Base-by-base conservation (phyloP, 2,329 filamentous ascomycete genomes). In the Aspergillus novoparasiticus region DNA sequence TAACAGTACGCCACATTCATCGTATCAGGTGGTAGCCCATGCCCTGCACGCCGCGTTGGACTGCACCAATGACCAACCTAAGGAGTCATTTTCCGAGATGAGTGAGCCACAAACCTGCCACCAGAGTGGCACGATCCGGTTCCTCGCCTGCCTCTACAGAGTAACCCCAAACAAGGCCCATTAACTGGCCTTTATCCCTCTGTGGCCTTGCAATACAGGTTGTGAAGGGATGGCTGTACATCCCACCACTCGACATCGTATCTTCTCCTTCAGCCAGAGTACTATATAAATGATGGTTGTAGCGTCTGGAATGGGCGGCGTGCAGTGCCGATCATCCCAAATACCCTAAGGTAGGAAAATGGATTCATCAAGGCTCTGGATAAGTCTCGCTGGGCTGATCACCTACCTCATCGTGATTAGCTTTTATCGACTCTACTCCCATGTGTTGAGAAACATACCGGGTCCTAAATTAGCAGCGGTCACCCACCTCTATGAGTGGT, bases 391-490 rank as follows among this genome's bases (percentile, higher is more conserved):
- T 14, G 16, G 41, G 14, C 21, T 57, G 26, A 12, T 46, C 4
- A 41, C 6, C 21, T 58, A 58, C 28, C 26, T 53, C 8, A 21
- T 57, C 16, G 14, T 41, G 6, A 39, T 19, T 23, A 30, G 34
- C n/a, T 14, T 71, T 16, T 71, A 75, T 56, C 69, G 70, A 11
- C 66, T 77, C 11, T 74, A 69, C 54, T 68, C 76, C 41, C 71
- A 75, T 50, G 73, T 73, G 2, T 65, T 78, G 19, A 69, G 70
- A 32, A 67, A 59, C 30, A 76, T 74, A 51, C 76, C 75, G 1
- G 75, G 75, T 11, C 76, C 75, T 10, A 75, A 69, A 50, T 64
- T 75, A 39, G 69, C 75, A 0, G 73, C 72, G 9, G 57, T 69
- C 28, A 73, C 72, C 23, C 64, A 66, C 41, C 64, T 75, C 56